Evolutionary conservation across 1,284 basidiomycete genomes (phyloP).

Genomic region (Puccinia brachypodii): DNA sequence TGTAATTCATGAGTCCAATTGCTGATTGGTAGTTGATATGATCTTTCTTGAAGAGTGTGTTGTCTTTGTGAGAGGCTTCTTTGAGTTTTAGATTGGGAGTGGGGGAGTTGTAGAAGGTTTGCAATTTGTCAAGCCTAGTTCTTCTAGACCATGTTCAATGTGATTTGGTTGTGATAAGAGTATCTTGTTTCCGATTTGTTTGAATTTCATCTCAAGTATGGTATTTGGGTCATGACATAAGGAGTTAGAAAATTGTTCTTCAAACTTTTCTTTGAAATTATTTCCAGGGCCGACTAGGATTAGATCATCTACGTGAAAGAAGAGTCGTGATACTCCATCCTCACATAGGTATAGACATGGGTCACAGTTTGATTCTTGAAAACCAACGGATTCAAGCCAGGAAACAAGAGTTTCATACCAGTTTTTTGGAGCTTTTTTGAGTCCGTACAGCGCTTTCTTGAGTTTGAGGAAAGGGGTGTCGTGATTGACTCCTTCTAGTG

Average conservation of each 20-base stretch:
- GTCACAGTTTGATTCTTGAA: neutral
- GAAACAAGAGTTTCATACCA: neutral
- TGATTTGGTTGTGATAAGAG: neutral
- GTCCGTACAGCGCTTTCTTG: conserved; percentile 1
- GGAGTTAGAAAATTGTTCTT: neutral
- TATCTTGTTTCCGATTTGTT: neutral
- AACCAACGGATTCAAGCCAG: neutral
- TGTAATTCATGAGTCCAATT: conserved; percentile 6
- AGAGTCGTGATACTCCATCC: neutral
- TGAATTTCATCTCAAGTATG: neutral
- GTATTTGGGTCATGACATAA: neutral
- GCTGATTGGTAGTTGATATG: conserved; percentile 3
- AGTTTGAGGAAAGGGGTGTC: neutral
- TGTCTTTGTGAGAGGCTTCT: neutral
- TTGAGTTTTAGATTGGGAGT: conserved; percentile 2
- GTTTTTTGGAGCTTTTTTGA: conserved; percentile 1
- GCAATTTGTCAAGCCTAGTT: neutral
- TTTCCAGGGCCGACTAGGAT: neutral
- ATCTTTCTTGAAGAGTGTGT: neutral
- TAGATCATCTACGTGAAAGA: conserved; percentile 19
- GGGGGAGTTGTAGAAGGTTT: neutral
- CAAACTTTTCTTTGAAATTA: neutral
- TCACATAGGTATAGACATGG: neutral
- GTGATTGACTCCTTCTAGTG: neutral
- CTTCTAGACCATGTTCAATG: conserved; percentile 7